These are phyloP conservation scores for Penicillium ucsense DNA, from an alignment of 495 filamentous ascomycete species.

Conservation along the genomic window DNA sequence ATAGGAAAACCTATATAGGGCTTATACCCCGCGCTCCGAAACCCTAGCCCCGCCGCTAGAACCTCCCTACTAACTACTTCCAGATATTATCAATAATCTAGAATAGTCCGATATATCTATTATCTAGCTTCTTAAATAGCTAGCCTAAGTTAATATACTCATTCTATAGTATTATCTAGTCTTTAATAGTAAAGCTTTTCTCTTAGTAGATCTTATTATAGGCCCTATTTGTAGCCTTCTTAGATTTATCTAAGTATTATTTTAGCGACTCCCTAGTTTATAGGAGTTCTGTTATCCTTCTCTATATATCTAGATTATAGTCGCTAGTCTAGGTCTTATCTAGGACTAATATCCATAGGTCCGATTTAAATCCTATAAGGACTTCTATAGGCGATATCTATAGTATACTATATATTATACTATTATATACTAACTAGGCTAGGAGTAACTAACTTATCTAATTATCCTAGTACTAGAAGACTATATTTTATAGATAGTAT, in stretches of 20 bases:
- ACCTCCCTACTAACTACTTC: neutral
- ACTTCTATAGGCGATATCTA: neutral
- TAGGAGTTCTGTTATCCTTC: too few relatives aligned
- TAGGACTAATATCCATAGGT: neutral
- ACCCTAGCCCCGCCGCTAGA: too few relatives aligned
- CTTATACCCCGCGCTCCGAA: too few relatives aligned
- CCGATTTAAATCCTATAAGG: constrained; percentile 3
- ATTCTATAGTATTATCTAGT: constrained; percentile 2
- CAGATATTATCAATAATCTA: neutral
- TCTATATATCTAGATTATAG: too few relatives aligned
- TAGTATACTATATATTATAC: constrained; percentile 1
- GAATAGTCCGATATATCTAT: constrained; percentile 5
- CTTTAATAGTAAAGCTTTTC: too few relatives aligned
- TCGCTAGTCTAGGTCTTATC: neutral
- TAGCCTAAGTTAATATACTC: too few relatives aligned
- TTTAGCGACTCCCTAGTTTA: too few relatives aligned
- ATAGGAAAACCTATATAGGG: too few relatives aligned
- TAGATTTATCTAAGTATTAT: too few relatives aligned
- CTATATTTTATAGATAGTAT: constrained; percentile 1
- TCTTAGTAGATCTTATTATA: too few relatives aligned
- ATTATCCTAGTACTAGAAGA: constrained; percentile 5
- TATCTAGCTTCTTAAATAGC: neutral
- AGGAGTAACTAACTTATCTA: constrained; percentile 1
- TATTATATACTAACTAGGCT: constrained; percentile 7
- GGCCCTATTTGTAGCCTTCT: too few relatives aligned